Evolutionary conservation across 1,284 basidiomycete species (phyloP), one percentile per base, ranked within the genome.

Genomic region (Erythrobasidium hasegawianum): DNA sequence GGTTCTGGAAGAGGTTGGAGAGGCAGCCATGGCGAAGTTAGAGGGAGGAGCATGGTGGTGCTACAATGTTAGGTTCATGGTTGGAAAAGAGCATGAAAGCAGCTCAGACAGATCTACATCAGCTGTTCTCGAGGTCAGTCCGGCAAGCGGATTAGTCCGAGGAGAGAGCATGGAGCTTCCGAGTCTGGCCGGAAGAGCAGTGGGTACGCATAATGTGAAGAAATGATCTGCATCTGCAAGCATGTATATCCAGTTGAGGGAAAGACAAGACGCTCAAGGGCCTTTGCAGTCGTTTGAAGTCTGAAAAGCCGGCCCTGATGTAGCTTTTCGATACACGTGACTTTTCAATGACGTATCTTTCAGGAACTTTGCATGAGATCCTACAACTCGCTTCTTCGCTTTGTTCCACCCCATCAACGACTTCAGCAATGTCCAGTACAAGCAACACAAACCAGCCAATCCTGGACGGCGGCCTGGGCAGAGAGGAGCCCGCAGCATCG

Each of bases 1-100:
- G 58, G 16, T 27, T 24, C 14, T 16, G 54, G n/a, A 18, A 64
- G 43, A 10, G 61, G 61, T 45, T 64, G 61, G 22, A 64, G 54
- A 9, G 61, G 61, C 13, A 64, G 61, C 61, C 61, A 64, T n/a
- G 10, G 11, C 7, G 43, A 24, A 24, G n/a, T 7, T 5, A 14
- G 14, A 7, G 43, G n/a, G 4, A 47, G 43, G 14, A 47, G 43
- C 43, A 47, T 47, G 11, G 4, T 11, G 4, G 4, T 4, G 33
- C 11, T 33, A 33, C 11, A 33, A 11, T 33, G 11, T 4, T 11
- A 33, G 33, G 11, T 33, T 33, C 33, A 33, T 33, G 33, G 33
- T 33, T 5, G 5, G 11, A 11, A 33, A 33, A 33, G 33, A 33
- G 33, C 4, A 33, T 4, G 33, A 33, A 33, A 11, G 33, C 4